Percentiles rank a stretch among this genome's conserved stretches.
phyloP scores from a whole-genome alignment of 257 asterid genomes.

The Orobanche coerulescens region DNA sequence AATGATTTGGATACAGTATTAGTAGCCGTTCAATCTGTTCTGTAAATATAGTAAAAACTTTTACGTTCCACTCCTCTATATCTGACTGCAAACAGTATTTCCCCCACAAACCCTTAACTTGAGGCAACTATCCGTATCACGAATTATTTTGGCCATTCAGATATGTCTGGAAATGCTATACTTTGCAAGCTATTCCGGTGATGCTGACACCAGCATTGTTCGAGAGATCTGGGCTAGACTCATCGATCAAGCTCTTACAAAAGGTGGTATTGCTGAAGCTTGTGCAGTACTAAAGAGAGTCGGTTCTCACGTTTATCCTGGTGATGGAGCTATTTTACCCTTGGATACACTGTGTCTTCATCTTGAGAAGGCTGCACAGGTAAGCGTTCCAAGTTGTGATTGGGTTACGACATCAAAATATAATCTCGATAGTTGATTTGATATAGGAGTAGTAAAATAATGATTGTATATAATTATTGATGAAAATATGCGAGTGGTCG shows the following conservation, averaged over 20 bases:
- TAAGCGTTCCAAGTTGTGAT: slow-evolving; percentile 15
- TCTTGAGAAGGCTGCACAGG: slow-evolving; percentile 89
- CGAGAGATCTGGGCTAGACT: slow-evolving; percentile 96
- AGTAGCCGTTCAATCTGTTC: not conserved
- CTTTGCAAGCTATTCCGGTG: slow-evolving; percentile 94
- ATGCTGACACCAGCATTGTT: slow-evolving; percentile 83
- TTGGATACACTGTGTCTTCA: slow-evolving; percentile 81
- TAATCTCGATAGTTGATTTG: not conserved
- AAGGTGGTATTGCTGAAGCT: slow-evolving; percentile 95
- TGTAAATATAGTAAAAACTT: too few species aligned
- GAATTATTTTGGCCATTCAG: slow-evolving; percentile 30
- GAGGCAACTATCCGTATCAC: not conserved
- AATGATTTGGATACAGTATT: too few species aligned
- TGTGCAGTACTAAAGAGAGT: slow-evolving; percentile 81
- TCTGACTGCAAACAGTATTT: too few species aligned
- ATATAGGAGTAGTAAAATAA: not conserved
- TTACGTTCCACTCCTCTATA: too few species aligned
- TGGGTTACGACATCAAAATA: not conserved
- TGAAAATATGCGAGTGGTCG: too few species aligned
- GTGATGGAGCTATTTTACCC: slow-evolving; percentile 85
- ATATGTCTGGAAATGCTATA: slow-evolving; percentile 89
- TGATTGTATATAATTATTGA: too few species aligned
- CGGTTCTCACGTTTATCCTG: slow-evolving; percentile 72
- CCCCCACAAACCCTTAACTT: too few species aligned
- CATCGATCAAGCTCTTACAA: slow-evolving; percentile 81